phyloP scores from a whole-genome alignment of 2,329 filamentous ascomycete genomes.

The Cladosporium sp. region DNA sequence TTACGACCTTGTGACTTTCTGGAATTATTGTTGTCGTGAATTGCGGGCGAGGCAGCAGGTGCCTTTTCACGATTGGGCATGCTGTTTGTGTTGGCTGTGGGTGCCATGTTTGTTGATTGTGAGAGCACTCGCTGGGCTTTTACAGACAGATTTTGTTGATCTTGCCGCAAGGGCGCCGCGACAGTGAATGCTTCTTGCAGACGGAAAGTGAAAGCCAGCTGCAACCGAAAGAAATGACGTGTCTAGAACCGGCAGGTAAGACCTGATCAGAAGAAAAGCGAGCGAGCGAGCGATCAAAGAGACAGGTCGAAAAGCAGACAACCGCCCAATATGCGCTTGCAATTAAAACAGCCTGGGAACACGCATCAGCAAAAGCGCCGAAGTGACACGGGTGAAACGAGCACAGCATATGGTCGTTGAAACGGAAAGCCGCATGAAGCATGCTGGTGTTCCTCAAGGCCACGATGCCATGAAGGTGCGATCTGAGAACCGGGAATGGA shows the following conservation, averaged over 20 bases:
- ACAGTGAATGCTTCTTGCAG: slow-evolving; percentile 7
- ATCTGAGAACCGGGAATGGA: slow-evolving; percentile 9
- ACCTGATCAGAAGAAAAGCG: not conserved
- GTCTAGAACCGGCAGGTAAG: slow-evolving; percentile 8
- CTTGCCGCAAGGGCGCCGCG: slow-evolving; percentile 8
- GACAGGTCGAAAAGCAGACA: slow-evolving; percentile 8
- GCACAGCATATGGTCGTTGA: slow-evolving; percentile 2
- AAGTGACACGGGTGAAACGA: slow-evolving; percentile 8
- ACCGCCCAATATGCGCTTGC: slow-evolving; percentile 5
- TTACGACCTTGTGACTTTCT: slow-evolving; percentile 1
- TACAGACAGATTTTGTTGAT: slow-evolving; percentile 1
- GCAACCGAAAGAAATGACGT: slow-evolving; percentile 1
- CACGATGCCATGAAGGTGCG: slow-evolving; percentile 8
- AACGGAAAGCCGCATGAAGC: slow-evolving; percentile 8
- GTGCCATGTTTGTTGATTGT: slow-evolving; percentile 9
- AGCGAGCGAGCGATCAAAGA: not conserved
- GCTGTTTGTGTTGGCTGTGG: slow-evolving; percentile 12
- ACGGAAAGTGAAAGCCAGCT: slow-evolving; percentile 1
- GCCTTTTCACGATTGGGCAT: slow-evolving; percentile 13
- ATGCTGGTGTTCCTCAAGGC: not conserved
- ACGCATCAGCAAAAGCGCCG: slow-evolving; percentile 10
- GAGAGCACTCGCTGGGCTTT: not conserved
- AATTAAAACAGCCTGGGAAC: not conserved
- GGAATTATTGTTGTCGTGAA: slow-evolving; percentile 4
- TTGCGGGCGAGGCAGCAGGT: slow-evolving; percentile 1